These are phyloP conservation scores for Daldinia loculata DNA, from an alignment of 495 filamentous ascomycete genomes.

Conservation along the genomic window DNA sequence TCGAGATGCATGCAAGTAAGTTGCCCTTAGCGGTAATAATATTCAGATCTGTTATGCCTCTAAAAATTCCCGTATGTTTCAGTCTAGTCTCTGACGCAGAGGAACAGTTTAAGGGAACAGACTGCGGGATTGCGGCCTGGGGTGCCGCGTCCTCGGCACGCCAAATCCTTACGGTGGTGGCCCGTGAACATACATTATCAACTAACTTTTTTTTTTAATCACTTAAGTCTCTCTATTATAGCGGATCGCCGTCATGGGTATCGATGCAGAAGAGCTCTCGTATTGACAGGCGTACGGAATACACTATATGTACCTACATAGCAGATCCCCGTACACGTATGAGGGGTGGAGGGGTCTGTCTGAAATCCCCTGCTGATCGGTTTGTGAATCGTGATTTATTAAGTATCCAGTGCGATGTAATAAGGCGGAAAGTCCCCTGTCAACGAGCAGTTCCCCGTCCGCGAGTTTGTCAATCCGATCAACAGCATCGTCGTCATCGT, in stretches of 20 bases:
- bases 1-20: slow-evolving; percentile 5
- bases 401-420: slow-evolving; percentile 12
- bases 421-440: slow-evolving; percentile 24
- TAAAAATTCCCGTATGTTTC: slow-evolving; percentile 25
- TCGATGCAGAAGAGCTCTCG: slow-evolving; percentile 18
- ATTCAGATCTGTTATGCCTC: slow-evolving; percentile 19
- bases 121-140: slow-evolving; percentile 37
- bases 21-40: slow-evolving; percentile 11
- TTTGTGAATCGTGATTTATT: slow-evolving; percentile 37
- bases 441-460: slow-evolving; percentile 4
- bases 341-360: slow-evolving; percentile 34
- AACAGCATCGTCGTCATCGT: slow-evolving; percentile 20
- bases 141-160: slow-evolving; percentile 20
- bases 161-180: slow-evolving; percentile 18
- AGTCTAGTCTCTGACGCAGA: slow-evolving; percentile 24
- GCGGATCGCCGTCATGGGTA: slow-evolving; percentile 37
- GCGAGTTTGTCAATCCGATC: slow-evolving; percentile 1
- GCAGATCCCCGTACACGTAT: slow-evolving; percentile 32
- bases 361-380: slow-evolving; percentile 39
- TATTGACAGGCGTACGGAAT: slow-evolving; percentile 30
- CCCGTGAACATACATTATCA: slow-evolving; percentile 31
- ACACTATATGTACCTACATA: slow-evolving; percentile 9
- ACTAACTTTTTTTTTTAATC: not conserved
- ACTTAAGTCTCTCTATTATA: slow-evolving; percentile 11
- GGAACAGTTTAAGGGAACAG: slow-evolving; percentile 19